Evolutionary conservation across 139 green algal species (phyloP), one percentile per base, ranked within the genome.

Genomic region (Ettlia oleoabundans): DNA sequence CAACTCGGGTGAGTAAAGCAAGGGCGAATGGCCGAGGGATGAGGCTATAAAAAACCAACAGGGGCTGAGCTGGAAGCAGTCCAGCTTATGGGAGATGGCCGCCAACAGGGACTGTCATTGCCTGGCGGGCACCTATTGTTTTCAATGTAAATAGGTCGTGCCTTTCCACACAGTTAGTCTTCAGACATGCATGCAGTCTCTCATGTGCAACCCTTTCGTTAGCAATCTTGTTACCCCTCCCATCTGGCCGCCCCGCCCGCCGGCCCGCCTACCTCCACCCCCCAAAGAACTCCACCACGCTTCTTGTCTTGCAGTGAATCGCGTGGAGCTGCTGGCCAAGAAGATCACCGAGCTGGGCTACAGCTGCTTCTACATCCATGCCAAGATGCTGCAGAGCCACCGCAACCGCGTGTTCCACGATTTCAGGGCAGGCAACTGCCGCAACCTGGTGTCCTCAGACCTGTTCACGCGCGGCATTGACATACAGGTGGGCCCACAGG

Each of bases 341-440:
- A 99, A 99, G 87, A 98, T 99, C 84, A 99, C 97, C 1, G 97
- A 99, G 93, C 94, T 99, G 61, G 97, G 97, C 52, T 99, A 99
- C 90, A 97, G 91, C 22, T 99, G 97, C 93, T 99, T 98, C 92
- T 99, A 99, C 93, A 99, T 99, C 87, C 97, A 99, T 85, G 97
- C 97, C 40, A 99, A 99, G 90, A 99, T 99, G 97, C 88, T 98
- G 68, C 96, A 96, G 91, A 93, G 85, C 76, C 96, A 99, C 92
- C 93, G 97, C 79, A 99, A 99, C 94, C 90, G 97, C 71, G 97
- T 99, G 33, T 99, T 99, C 90, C 97, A 99, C 86, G 97, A 99
- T 91, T 99, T 99, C 93, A 87, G 97, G 52, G 98, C 97, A 81
- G 97, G 97, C 55, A 89, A 95, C 43, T 99, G 97, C 95, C 90